Evolutionary conservation across 495 filamentous ascomycete genomes (phyloP).

Genomic region (Aspergillus cavernicola): DNA sequence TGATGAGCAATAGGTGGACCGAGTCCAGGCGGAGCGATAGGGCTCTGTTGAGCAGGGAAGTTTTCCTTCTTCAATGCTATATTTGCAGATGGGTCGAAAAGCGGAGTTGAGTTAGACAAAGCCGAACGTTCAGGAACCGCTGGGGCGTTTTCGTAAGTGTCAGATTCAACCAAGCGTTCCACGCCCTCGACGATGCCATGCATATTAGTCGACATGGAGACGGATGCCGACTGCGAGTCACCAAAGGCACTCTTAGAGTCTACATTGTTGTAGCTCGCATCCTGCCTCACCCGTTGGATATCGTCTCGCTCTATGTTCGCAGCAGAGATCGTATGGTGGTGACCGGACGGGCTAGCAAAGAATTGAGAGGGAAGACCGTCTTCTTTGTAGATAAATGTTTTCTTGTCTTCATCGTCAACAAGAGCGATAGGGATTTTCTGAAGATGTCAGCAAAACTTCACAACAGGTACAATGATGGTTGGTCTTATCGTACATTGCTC

Average conservation of each 20-base stretch:
- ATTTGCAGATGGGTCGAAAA: slow-evolving; percentile 21
- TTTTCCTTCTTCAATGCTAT: slow-evolving; percentile 25
- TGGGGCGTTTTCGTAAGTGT: slow-evolving; percentile 44
- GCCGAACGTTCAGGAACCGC: slow-evolving; percentile 22
- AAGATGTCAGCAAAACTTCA: background rate
- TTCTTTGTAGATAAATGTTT: slow-evolving; percentile 55
- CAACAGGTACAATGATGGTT: background rate
- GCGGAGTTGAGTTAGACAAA: slow-evolving; percentile 14
- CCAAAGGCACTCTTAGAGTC: slow-evolving; percentile 39
- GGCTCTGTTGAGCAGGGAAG: slow-evolving; percentile 23
- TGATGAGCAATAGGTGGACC: slow-evolving; percentile 24
- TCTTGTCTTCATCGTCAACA: slow-evolving; percentile 44
- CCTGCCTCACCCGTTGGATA: slow-evolving; percentile 32
- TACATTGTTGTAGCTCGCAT: slow-evolving; percentile 20
- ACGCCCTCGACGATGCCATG: slow-evolving; percentile 60
- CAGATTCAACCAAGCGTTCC: slow-evolving; percentile 56
- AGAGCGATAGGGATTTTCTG: slow-evolving; percentile 45
- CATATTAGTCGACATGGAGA: slow-evolving; percentile 49
- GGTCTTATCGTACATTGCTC: slow-evolving; percentile 40
- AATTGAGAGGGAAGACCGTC: slow-evolving; percentile 50
- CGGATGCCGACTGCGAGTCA: slow-evolving; percentile 45
- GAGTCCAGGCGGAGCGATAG: slow-evolving; percentile 39
- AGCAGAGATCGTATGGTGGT: slow-evolving; percentile 35
- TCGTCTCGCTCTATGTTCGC: slow-evolving; percentile 44
- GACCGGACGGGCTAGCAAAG: slow-evolving; percentile 40